These are phyloP conservation scores for Purshia tridentata DNA, from an alignment of 306 rosid species.

Conservation along the genomic window DNA sequence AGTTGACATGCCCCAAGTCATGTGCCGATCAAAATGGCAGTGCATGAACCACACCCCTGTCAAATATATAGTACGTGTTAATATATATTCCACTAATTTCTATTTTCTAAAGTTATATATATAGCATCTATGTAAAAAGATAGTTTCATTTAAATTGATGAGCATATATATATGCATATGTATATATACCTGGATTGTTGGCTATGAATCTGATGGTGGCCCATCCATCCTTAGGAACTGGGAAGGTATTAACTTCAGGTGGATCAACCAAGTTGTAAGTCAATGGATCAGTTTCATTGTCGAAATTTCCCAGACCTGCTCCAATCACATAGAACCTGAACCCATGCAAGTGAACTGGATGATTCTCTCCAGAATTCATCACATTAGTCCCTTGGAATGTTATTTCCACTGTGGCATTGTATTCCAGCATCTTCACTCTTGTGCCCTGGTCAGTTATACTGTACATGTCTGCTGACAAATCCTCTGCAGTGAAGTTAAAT, in stretches of 20 bases:
- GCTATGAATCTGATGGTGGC: conserved; percentile 28
- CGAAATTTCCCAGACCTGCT: conserved; percentile 31
- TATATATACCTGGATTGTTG: conserved; percentile 22
- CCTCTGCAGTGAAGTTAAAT: conserved; percentile 41
- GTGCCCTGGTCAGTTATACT: conserved; percentile 34
- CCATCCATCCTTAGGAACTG: conserved; percentile 33
- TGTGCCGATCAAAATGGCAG: conserved; percentile 41
- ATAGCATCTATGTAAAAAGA: too few relatives aligned
- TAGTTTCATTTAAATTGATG: too few relatives aligned
- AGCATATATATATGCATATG: too few relatives aligned
- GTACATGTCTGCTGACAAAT: conserved; percentile 7
- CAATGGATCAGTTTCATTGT: conserved; percentile 19
- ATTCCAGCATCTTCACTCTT: conserved; percentile 40
- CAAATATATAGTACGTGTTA: too few relatives aligned
- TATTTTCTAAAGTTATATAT: too few relatives aligned
- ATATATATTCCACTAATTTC: too few relatives aligned
- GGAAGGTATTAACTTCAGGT: conserved; percentile 21
- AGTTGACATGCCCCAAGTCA: conserved; percentile 43
- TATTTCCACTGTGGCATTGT: conserved; percentile 41
- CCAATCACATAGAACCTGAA: conserved; percentile 37
- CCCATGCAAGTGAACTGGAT: conserved; percentile 34
- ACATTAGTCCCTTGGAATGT: conserved; percentile 47
- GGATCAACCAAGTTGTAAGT: conserved; percentile 36
- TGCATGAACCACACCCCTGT: conserved; percentile 42
- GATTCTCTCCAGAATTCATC: conserved; percentile 31